Conservation (phyloP, 768 basidiomycete genomes). For the Calocera viscosa region DNA sequence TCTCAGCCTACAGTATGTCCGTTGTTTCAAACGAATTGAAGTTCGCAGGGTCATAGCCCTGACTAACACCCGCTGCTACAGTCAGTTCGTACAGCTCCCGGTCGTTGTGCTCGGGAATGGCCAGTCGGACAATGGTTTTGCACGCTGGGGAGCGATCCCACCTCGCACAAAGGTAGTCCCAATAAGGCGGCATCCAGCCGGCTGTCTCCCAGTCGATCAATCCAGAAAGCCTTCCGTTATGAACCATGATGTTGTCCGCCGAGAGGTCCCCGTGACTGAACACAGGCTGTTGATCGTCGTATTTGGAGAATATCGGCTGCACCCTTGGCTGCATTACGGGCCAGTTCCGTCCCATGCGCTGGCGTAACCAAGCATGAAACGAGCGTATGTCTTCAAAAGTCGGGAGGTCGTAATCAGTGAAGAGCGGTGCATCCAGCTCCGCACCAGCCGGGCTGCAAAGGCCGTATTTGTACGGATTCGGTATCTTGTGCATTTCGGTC, state of each 20-base stretch:
- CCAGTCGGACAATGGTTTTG: background rate
- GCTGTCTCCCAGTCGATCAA: constrained; percentile 9
- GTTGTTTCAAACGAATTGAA: too few species aligned
- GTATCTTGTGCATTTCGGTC: background rate
- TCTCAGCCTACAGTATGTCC: too few species aligned
- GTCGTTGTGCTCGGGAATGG: too few species aligned
- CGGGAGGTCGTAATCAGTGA: background rate
- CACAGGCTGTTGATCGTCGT: background rate
- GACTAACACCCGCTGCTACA: too few species aligned
- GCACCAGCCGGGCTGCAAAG: background rate
- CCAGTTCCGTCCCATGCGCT: background rate
- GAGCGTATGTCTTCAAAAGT: background rate
- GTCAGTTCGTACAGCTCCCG: too few species aligned
- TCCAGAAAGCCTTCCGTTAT: background rate
- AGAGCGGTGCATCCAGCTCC: background rate
- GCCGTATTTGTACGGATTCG: background rate
- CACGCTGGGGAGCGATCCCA: background rate
- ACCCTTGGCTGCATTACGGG: background rate
- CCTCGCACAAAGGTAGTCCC: background rate
- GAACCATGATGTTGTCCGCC: background rate
- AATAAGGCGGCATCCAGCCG: constrained; percentile 3
- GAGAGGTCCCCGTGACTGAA: constrained; percentile 8
- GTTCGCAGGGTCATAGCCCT: too few species aligned
- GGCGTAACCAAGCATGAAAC: background rate
- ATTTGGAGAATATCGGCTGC: background rate